Evolutionary conservation across 345 rosid genomes (phyloP), one percentile per base, ranked within the genome.

Genomic region (Xanthoceras sorbifolium): DNA sequence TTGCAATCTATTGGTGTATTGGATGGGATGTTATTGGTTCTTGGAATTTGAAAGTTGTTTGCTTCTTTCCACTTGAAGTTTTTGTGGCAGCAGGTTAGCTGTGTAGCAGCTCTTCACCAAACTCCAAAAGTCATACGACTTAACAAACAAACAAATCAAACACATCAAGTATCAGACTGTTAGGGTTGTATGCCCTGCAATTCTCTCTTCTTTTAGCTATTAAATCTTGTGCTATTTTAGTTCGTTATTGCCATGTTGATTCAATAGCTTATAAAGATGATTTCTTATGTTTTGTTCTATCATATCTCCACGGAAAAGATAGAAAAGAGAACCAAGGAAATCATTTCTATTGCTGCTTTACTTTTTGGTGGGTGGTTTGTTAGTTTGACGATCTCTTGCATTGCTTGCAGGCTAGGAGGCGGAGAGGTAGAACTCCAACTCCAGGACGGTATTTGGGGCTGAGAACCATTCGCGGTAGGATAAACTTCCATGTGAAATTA

Each of bases 41-140:
- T 72, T 70, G 63, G 81, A 71, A 69, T 77, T 89, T 91, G 88
- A 85, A 86, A 86, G 89, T 80, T 85, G 88, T 89, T 93, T 87
- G 89, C 89, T 80, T 89, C 84, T 89, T 90, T 90, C 89, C 89
- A 77, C 91, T 87, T 90, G 88, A 88, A 90, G 94, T 84, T 90
- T 90, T 75, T 90, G 88, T 91, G 85, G 83, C 98, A 91, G 90
- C 96, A 93, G 97, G 98, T 90, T 88, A 90, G 94, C 97, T 93
- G 95, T 90, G 95, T 87, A 87, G 93, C 94, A 93, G 93, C 92
- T 84, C 98, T 86, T 90, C 96, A 78, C 73, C 99, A 78, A 89
- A 84, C 85, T 77, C 78, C 90, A 83, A 89, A 82, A 78, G 87
- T 76, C 81, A 80, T 82, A 80, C 94, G 88, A 84, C 93, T 86